Base-by-base conservation (phyloP, 345 rosid species). In the Iberis pinnata region DNA sequence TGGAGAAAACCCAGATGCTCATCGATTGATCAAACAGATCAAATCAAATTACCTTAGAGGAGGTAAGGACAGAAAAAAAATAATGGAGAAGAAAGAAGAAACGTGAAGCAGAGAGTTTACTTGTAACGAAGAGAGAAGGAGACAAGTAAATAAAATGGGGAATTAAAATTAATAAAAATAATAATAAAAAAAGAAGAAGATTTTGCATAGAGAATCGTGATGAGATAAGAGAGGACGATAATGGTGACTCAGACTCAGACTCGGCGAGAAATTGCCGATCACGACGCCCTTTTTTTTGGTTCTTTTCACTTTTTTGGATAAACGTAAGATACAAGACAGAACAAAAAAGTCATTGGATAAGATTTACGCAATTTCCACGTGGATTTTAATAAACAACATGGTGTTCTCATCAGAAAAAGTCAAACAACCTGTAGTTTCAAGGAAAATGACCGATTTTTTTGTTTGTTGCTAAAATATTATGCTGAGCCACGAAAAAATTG, bases 41-140 rank as follows among this genome's bases (percentile, higher is more conserved):
- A 37, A 13, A 17, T 12, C 36, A 49, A 17, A 49, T 7, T 39
- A 60, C 61, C 51, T 25, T 12, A 27, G 26, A 24, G 7, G 29
- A 38, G 45, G 18, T 6, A 15, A 26, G 41, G 60, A 37, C 55
- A 36, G 48, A 65, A 20, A 11, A 37, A 29, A 44, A 26, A 26
- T 26, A 29, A 37, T 39, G 38, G 53, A 36, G 16, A 66, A 50
- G 49, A 36, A 40, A 60, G 37, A 54, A 60, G 61, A 60, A 49
- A 40, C 66, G 62, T 67, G 61, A 67, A 46, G 62, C 61, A 46
- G 44, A 67, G 67, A 53, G 53, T 22, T n/a, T n/a, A n/a, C n/a
- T n/a, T n/a, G n/a, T n/a, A n/a, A n/a, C n/a, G n/a, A 18, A 37
- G 2, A 25, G 36, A 35, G 37, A 6, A 22, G 15, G 18, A 19